Percentiles rank a stretch among this genome's conserved stretches.
Evolutionary conservation across 306 rosid species (phyloP).

Genomic region (Phaseolus lunatus): DNA sequence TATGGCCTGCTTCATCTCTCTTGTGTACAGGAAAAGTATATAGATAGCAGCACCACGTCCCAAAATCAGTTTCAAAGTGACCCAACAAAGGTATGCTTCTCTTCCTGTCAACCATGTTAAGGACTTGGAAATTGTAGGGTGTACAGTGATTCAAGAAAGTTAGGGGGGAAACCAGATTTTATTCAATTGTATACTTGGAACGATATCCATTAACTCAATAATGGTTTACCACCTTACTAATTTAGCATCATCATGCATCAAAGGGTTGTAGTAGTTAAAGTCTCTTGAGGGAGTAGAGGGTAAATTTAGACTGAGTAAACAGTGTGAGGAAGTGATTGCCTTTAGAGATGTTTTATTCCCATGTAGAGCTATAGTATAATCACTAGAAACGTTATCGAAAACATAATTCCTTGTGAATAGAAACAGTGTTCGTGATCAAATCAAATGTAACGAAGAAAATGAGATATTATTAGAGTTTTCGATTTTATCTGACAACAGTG

Average conservation of each 20-base stretch:
- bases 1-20: conserved; percentile 65
- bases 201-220: neutral
- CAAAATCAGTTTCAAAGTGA: conserved; percentile 52
- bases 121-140: neutral
- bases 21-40: conserved; percentile 49
- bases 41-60: conserved; percentile 52
- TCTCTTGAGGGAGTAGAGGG: neutral
- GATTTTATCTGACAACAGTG: neutral
- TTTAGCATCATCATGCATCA: conserved; percentile 1
- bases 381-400: neutral
- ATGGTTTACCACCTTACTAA: neutral
- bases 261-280: neutral
- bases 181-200: neutral
- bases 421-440: neutral
- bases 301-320: neutral
- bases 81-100: conserved; percentile 64
- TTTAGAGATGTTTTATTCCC: neutral
- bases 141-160: neutral
- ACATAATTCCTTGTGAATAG: conserved; percentile 15
- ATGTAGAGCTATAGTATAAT: neutral
- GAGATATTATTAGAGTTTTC: neutral
- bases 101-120: neutral
- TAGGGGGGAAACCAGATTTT: neutral
- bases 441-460: neutral
- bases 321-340: neutral